Evolutionary conservation across 2,329 filamentous ascomycete genomes (phyloP).

Genomic region (Botrytis hyacinthi): DNA sequence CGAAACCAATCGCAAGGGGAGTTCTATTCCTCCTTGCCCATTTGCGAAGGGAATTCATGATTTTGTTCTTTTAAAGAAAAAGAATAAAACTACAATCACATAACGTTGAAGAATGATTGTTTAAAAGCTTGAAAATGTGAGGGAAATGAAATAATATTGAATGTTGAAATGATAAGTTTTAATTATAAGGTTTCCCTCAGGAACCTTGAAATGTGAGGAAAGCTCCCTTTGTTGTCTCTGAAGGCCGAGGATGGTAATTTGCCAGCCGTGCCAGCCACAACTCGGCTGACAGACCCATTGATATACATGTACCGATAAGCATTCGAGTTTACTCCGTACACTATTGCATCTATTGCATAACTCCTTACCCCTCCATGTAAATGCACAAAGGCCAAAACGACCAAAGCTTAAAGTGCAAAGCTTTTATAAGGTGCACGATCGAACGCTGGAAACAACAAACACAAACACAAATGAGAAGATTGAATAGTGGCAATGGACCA

Average conservation of each 20-base stretch:
- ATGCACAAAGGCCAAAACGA: slow-evolving; percentile 21
- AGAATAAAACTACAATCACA: slow-evolving; percentile 24
- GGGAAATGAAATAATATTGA: slow-evolving; percentile 7
- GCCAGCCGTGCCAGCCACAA: slow-evolving; percentile 15
- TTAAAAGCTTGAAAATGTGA: neutral
- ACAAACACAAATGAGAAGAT: slow-evolving; percentile 17
- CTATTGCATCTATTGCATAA: slow-evolving; percentile 16
- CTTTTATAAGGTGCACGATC: slow-evolving; percentile 10
- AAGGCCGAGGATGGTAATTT: slow-evolving; percentile 14
- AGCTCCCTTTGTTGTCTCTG: slow-evolving; percentile 19
- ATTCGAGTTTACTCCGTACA: slow-evolving; percentile 5
- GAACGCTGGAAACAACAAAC: slow-evolving; percentile 13
- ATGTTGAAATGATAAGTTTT: slow-evolving; percentile 6
- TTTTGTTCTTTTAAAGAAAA: slow-evolving; percentile 22
- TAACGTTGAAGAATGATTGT: slow-evolving; percentile 22
- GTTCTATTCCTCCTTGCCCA: slow-evolving; percentile 93
- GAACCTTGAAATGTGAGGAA: slow-evolving; percentile 1
- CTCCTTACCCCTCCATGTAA: slow-evolving; percentile 21
- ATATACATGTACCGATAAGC: slow-evolving; percentile 15
- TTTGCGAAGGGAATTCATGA: slow-evolving; percentile 70
- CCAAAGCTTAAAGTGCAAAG: neutral
- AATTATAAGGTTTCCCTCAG: neutral
- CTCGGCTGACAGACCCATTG: slow-evolving; percentile 9
- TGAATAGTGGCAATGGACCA: slow-evolving; percentile 52
- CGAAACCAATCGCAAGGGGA: slow-evolving; percentile 82